Evolutionary conservation across 176 grass and related monocot species (phyloP), one percentile per base, ranked within the genome.

Genomic region (Musa beccarii): DNA sequence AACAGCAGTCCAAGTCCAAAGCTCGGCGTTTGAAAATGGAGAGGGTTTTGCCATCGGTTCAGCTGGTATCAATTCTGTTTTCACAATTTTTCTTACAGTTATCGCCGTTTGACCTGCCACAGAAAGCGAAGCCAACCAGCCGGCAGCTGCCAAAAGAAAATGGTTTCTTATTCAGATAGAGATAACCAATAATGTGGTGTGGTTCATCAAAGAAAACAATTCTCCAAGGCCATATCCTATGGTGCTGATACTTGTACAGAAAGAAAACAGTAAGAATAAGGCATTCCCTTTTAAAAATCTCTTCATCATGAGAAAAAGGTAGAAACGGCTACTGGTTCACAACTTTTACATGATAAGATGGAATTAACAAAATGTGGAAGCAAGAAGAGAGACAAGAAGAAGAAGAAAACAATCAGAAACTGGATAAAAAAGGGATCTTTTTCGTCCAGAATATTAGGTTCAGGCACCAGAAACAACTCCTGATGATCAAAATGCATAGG

Each of bases 1-100:
- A 67, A 98, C 2, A 49, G 69, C 80, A 59, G 72, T 51, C 88
- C 95, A 98, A 68, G 78, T 64, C 88, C 84, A 91, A 11, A 79
- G 73, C 59, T 98, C 95, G 1, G 24, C 1, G 8, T 75, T 63
- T 19, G 69, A 85, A 50, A 99, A 99, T 15, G 90, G 84, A 16
- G 90, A 84, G 2, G 90, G 83, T 75, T 92, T 94, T 78, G 79
- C 50, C 90, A 94, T 91, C 51, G 88, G 88, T 71, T 99, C 95
- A n/a, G 90, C 90, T 2, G 95, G 86, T 67, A 87, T 75, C 57
- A 99, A 82, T 76, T 92, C 72, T 2, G 90, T 91, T 61, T 92
- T 89, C 28, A 94, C 95, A 71, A 94, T 75, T 53, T 74, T 99
- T 76, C 95, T 80, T 65, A 93, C 86, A 15, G 88, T 74, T 2